Evolutionary conservation across 176 grass and related monocot species (phyloP).

Genomic region (Phoenix roebelenii): DNA sequence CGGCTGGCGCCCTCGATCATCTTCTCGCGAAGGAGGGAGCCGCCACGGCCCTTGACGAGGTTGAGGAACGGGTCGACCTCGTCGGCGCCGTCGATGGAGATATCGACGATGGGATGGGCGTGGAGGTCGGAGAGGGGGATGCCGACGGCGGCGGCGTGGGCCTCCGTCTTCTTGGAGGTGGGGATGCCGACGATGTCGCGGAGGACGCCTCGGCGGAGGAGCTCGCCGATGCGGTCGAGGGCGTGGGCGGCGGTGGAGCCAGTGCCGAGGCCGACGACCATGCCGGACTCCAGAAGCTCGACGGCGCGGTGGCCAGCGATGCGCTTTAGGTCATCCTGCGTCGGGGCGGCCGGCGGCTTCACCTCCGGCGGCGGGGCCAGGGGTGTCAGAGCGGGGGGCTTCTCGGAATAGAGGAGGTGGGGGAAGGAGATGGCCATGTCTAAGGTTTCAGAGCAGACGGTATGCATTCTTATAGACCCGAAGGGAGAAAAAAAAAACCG

Average conservation of each 20-base stretch:
- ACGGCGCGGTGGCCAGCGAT: neutral
- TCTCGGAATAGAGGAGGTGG: too few species aligned
- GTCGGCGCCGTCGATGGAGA: conserved; percentile 4
- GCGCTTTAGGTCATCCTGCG: neutral
- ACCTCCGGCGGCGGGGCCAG: too few species aligned
- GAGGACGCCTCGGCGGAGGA: too few species aligned
- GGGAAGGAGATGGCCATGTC: too few species aligned
- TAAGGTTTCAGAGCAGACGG: too few species aligned
- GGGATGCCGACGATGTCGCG: too few species aligned
- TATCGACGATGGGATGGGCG: neutral
- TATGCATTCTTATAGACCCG: too few species aligned
- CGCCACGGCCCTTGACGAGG: neutral
- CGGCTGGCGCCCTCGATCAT: conserved; percentile 4
- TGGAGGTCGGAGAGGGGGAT: neutral
- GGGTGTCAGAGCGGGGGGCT: too few species aligned
- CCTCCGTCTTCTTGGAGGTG: too few species aligned
- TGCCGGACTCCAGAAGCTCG: neutral
- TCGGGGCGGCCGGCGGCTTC: too few species aligned
- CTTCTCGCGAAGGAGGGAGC: conserved; percentile 1
- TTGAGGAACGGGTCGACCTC: conserved; percentile 5
- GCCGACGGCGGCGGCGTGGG: too few species aligned
- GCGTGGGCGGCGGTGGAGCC: conserved; percentile 1
- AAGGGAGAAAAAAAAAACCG: too few species aligned
- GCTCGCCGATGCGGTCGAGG: neutral
- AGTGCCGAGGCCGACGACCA: conserved; percentile 10